phyloP scores from a whole-genome alignment of 1,284 basidiomycete genomes.

The Cutaneotrichosporon daszewskae region DNA sequence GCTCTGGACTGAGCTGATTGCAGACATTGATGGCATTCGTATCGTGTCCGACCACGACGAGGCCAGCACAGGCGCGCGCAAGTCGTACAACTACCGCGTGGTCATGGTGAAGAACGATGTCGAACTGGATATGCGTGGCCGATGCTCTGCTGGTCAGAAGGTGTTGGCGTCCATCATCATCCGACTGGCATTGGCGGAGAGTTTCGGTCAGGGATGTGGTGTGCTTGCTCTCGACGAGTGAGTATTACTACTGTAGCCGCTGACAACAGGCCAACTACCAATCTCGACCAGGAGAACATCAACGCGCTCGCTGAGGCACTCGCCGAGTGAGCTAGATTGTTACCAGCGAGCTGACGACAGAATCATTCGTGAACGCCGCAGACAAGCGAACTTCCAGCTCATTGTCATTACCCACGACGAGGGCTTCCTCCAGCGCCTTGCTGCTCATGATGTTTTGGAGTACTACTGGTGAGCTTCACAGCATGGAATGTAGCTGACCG shows the following conservation, averaged over 20 bases:
- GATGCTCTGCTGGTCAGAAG: conserved; percentile 97
- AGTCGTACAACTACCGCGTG: conserved; percentile 98
- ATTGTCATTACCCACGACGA: conserved; percentile 98
- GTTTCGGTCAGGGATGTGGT: conserved; percentile 94
- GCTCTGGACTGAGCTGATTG: not conserved
- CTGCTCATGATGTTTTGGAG: conserved; percentile 80
- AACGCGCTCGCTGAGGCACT: conserved; percentile 86
- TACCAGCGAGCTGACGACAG: too few relatives aligned
- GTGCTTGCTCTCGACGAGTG: conserved; percentile 90
- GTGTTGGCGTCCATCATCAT: conserved; percentile 99
- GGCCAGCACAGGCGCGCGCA: conserved; percentile 59
- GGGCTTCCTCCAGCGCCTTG: conserved; percentile 54
- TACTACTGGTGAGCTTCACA: conserved; percentile 68
- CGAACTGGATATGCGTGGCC: conserved; percentile 99
- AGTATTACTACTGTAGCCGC: not conserved
- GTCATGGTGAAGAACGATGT: conserved; percentile 99
- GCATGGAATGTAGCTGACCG: not conserved
- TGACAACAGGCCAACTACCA: conserved; percentile 69
- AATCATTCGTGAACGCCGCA: conserved; percentile 87
- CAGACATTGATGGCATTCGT: conserved; percentile 96
- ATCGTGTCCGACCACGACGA: conserved; percentile 93
- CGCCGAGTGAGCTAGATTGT: too few relatives aligned
- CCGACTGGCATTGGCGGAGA: conserved; percentile 92
- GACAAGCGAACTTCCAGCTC: conserved; percentile 89
- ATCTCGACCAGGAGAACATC: conserved; percentile 93